Evolutionary conservation across 2,329 filamentous ascomycete genomes (phyloP).

Genomic region (Domatiomyces globalis): DNA sequence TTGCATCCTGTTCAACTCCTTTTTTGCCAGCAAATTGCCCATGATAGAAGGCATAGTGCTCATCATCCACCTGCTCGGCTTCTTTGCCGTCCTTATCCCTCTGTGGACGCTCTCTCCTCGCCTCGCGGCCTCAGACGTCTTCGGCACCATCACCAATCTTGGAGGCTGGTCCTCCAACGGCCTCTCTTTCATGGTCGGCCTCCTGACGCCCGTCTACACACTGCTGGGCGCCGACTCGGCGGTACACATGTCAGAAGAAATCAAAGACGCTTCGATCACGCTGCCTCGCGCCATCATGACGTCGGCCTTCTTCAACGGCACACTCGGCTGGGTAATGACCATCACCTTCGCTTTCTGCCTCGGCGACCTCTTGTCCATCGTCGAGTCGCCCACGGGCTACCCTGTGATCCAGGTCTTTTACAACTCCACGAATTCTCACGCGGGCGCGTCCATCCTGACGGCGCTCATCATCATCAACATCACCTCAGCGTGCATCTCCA

Average conservation of each 20-base stretch:
- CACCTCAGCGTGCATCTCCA: constrained; percentile 26
- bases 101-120: constrained; percentile 24
- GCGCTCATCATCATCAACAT: constrained; percentile 30
- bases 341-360: constrained; percentile 31
- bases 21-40: constrained; percentile 23
- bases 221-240: constrained; percentile 15
- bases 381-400: constrained; percentile 29
- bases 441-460: constrained; percentile 22
- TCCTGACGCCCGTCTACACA: constrained; percentile 23
- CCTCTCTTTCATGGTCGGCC: constrained; percentile 25
- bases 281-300: constrained; percentile 33
- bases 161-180: constrained; percentile 28
- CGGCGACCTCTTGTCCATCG: constrained; percentile 22
- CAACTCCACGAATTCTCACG: constrained; percentile 14
- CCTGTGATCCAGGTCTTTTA: constrained; percentile 37
- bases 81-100: constrained; percentile 22
- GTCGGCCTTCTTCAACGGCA: constrained; percentile 32
- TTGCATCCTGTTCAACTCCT: constrained; percentile 31
- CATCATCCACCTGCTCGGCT: constrained; percentile 27
- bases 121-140: constrained; percentile 21
- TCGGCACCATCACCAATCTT: constrained; percentile 25
- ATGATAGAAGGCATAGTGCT: constrained; percentile 27
- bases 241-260: constrained; percentile 35
- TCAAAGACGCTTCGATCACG: constrained; percentile 31
- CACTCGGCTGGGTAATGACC: constrained; percentile 30